Conservation (phyloP, 768 basidiomycete species). For the Podaxis sp. region DNA sequence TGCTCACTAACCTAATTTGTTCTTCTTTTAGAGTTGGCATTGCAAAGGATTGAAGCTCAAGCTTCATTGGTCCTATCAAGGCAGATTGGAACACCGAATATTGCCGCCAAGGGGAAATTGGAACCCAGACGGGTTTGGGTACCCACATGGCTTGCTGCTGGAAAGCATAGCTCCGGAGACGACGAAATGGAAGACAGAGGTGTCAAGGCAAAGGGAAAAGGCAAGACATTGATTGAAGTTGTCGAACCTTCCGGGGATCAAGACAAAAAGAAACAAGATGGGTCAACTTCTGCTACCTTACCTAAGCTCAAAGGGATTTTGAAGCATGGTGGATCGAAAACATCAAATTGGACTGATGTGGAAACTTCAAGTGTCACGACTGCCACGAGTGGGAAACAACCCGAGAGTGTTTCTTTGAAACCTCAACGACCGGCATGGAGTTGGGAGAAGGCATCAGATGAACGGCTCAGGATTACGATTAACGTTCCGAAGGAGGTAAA, state of each 20-base stretch:
- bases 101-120: slow-evolving; percentile 70
- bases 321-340: slow-evolving; percentile 23
- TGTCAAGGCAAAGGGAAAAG: background rate
- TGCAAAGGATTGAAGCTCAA: slow-evolving; percentile 65
- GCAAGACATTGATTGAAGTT: slow-evolving; percentile 46
- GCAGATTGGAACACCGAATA: slow-evolving; percentile 70
- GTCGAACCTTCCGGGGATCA: slow-evolving; percentile 14
- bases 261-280: background rate
- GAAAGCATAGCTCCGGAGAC: background rate
- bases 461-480: slow-evolving; percentile 44
- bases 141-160: slow-evolving; percentile 36
- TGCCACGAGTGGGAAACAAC: background rate
- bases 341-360: slow-evolving; percentile 17
- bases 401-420: background rate
- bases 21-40: slow-evolving; percentile 48
- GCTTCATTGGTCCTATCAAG: slow-evolving; percentile 58
- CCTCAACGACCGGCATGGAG: slow-evolving; percentile 36
- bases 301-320: slow-evolving; percentile 37
- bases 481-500: slow-evolving; percentile 56
- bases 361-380: background rate
- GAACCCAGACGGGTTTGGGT: slow-evolving; percentile 52
- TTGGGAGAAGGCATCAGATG: slow-evolving; percentile 39
- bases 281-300: slow-evolving; percentile 10
- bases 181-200: background rate
- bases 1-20: background rate